These are phyloP conservation scores for Penicillium sp. DNA, from an alignment of 2,329 filamentous ascomycete species.

Conservation along the genomic window DNA sequence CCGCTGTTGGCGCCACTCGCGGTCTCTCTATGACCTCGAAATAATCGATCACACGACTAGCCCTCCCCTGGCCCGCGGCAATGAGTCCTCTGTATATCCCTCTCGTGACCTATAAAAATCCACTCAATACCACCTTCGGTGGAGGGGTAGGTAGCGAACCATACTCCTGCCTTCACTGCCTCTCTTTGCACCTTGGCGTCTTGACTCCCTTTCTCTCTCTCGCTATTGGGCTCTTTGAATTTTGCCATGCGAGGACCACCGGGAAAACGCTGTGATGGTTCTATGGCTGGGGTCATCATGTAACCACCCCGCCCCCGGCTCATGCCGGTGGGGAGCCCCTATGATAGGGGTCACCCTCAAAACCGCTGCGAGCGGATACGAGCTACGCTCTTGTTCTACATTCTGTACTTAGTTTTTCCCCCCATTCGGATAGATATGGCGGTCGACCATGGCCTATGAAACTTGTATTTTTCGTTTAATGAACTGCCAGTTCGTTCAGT, in stretches of 20 bases:
- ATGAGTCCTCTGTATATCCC: conserved; percentile 17
- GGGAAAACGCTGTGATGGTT: conserved; percentile 3
- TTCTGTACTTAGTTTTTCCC: conserved; percentile 20
- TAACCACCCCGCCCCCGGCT: not conserved
- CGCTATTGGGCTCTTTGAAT: not conserved
- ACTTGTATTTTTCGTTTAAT: conserved; percentile 11
- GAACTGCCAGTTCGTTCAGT: not conserved
- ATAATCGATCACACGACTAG: conserved; percentile 28
- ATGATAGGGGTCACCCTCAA: conserved; percentile 4
- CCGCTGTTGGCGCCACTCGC: conserved; percentile 49
- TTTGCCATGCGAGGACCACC: not conserved
- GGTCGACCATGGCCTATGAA: conserved; percentile 20
- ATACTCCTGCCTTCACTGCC: not conserved
- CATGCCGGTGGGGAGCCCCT: not conserved
- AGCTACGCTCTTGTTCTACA: conserved; percentile 25
- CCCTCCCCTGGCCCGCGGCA: conserved; percentile 9
- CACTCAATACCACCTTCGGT: conserved; percentile 19
- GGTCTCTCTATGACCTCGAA: conserved; percentile 47
- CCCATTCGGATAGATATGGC: conserved; percentile 18
- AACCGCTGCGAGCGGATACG: conserved; percentile 21
- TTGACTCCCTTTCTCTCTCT: conserved; percentile 7
- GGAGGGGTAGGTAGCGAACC: conserved; percentile 8
- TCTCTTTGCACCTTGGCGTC: conserved; percentile 4
- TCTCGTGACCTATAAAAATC: conserved; percentile 15
- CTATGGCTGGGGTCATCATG: conserved; percentile 1